Conservation (phyloP, 2,329 filamentous ascomycete genomes). For the Talaromyces sp. region DNA sequence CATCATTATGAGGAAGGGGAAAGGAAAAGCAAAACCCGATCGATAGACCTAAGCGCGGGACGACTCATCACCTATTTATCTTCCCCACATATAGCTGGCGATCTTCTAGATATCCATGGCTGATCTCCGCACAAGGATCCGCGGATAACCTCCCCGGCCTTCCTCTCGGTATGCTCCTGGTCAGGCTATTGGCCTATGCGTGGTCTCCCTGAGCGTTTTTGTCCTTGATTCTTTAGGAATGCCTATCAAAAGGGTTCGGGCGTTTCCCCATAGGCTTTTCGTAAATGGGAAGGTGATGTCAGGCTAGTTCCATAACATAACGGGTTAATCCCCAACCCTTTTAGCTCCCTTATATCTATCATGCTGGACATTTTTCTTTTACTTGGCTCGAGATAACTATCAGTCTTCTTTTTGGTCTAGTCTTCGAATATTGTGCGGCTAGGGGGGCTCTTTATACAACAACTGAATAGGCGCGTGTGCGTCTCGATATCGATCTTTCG, state of each 20-base stretch:
- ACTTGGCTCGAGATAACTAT: background rate
- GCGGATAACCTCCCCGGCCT: background rate
- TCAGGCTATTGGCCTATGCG: conserved; percentile 14
- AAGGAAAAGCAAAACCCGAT: background rate
- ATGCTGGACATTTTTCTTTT: conserved; percentile 10
- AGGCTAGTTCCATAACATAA: conserved; percentile 16
- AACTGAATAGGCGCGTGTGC: background rate
- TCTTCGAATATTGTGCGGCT: background rate
- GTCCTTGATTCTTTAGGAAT: conserved; percentile 27
- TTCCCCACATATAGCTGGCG: background rate
- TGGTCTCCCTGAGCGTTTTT: background rate
- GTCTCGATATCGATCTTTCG: background rate
- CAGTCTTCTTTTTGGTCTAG: background rate
- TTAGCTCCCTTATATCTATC: conserved; percentile 22
- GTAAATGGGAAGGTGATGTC: conserved; percentile 21
- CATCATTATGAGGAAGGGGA: conserved; percentile 9
- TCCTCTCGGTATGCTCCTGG: conserved; percentile 4
- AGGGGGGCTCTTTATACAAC: background rate
- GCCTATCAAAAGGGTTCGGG: conserved; percentile 11
- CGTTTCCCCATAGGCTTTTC: conserved; percentile 13
- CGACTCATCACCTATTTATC: background rate
- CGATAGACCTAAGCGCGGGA: background rate
- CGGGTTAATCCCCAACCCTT: background rate
- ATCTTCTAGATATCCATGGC: background rate
- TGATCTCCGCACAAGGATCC: background rate